These are phyloP conservation scores for Westerdykella ornata DNA, from an alignment of 2,329 filamentous ascomycete species.

Conservation along the genomic window DNA sequence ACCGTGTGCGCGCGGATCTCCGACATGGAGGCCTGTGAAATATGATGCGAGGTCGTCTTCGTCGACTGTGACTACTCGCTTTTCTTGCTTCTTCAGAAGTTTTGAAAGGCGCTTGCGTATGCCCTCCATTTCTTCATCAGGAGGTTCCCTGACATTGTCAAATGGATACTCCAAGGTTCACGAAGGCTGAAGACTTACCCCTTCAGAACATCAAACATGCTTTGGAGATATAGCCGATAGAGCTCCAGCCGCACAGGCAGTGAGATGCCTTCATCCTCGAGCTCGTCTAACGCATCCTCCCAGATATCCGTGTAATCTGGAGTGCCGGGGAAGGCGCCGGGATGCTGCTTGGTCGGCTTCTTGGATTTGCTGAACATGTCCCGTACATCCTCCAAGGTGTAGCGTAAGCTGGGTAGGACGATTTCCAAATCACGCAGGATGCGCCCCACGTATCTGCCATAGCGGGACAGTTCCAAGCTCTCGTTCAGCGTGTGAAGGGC, in stretches of 20 bases:
- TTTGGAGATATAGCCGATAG: constrained; percentile 47
- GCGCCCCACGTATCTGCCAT: constrained; percentile 29
- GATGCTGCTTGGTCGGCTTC: constrained; percentile 19
- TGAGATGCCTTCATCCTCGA: constrained; percentile 43
- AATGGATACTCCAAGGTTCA: background rate
- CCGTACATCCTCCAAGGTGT: constrained; percentile 48
- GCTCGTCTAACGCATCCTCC: constrained; percentile 43
- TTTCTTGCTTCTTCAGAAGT: constrained; percentile 33
- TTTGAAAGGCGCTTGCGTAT: constrained; percentile 23
- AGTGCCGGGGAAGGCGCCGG: constrained; percentile 34
- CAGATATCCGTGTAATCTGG: constrained; percentile 46
- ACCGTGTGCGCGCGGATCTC: constrained; percentile 18
- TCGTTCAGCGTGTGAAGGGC: constrained; percentile 45
- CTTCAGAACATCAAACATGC: constrained; percentile 38
- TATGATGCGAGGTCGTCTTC: constrained; percentile 25
- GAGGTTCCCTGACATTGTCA: constrained; percentile 18
- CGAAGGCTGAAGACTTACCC: constrained; percentile 35
- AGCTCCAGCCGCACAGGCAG: constrained; percentile 45
- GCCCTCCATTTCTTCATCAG: constrained; percentile 26
- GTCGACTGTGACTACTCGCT: background rate
- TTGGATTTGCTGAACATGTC: constrained; percentile 36
- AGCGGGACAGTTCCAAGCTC: constrained; percentile 37
- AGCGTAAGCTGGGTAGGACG: constrained; percentile 44
- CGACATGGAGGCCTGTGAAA: constrained; percentile 24
- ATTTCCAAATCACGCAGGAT: constrained; percentile 46